Evolutionary conservation across 2,329 filamentous ascomycete species (phyloP).

Genomic region (Calonectria honghensis): DNA sequence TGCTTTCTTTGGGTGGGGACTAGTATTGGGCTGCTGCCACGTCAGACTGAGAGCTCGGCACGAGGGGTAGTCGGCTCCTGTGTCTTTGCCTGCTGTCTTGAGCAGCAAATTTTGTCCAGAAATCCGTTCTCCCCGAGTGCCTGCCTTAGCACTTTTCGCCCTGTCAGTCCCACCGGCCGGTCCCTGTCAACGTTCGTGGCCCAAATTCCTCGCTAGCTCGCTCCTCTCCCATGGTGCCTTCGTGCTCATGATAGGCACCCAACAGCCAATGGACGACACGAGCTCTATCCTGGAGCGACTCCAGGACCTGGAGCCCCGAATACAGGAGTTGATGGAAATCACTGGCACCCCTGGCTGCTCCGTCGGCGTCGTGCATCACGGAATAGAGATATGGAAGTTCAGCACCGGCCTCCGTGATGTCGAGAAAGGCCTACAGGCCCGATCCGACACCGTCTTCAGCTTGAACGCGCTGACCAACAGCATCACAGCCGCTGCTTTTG

Average conservation of each 20-base stretch:
- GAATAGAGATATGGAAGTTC: conserved; percentile 25
- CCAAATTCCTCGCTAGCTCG: not conserved
- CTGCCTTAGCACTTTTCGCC: not conserved
- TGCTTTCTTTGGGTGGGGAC: conserved; percentile 11
- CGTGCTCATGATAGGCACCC: not conserved
- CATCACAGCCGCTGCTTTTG: conserved; percentile 22
- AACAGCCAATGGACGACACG: not conserved
- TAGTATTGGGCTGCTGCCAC: conserved; percentile 1
- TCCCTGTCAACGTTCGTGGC: not conserved
- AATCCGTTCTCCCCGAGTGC: not conserved
- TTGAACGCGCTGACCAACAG: conserved; percentile 22
- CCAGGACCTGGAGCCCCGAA: conserved; percentile 14
- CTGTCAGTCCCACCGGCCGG: not conserved
- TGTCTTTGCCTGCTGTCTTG: conserved; percentile 1
- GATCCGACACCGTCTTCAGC: conserved; percentile 21
- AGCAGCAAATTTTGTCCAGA: not conserved
- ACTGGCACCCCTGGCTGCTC: conserved; percentile 27
- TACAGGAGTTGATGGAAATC: conserved; percentile 16
- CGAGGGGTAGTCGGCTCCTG: not conserved
- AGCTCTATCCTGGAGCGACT: not conserved
- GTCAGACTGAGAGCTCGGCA: conserved; percentile 13
- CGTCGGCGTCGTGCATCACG: conserved; percentile 10
- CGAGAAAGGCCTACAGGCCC: not conserved
- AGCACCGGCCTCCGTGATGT: conserved; percentile 22
- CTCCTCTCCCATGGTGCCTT: not conserved